Percentiles rank a stretch among this genome's conserved stretches.
These are phyloP conservation scores for Aspergillus ellipticus DNA, from an alignment of 495 filamentous ascomycete species.

Conservation along the genomic window DNA sequence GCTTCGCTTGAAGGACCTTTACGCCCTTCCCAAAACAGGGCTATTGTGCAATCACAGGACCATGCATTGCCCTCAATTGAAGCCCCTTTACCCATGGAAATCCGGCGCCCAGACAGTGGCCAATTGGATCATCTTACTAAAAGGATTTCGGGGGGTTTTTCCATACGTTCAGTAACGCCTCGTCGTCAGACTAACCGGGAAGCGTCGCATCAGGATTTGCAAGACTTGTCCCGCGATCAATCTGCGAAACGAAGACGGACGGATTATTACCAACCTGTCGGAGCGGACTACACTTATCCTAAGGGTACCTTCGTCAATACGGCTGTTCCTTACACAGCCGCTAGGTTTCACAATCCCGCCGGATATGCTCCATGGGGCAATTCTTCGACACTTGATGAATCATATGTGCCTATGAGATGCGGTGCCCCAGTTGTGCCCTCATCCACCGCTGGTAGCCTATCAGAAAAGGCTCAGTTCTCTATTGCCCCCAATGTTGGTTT, in stretches of 20 bases:
- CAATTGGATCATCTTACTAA: slow-evolving; percentile 30
- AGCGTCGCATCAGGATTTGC: slow-evolving; percentile 9
- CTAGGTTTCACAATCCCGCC: slow-evolving; percentile 16
- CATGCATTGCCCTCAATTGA: slow-evolving; percentile 42
- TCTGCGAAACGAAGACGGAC: slow-evolving; percentile 33
- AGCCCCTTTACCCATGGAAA: slow-evolving; percentile 24
- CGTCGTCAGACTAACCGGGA: slow-evolving; percentile 16
- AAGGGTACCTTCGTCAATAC: slow-evolving; percentile 11
- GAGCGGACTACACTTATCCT: slow-evolving; percentile 2
- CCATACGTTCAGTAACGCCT: slow-evolving; percentile 37
- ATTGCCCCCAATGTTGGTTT: slow-evolving; percentile 11
- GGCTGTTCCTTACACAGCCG: slow-evolving; percentile 13
- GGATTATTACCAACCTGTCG: slow-evolving; percentile 20
- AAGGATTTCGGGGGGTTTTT: slow-evolving; percentile 28
- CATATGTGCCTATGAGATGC: slow-evolving; percentile 24
- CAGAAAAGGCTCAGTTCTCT: slow-evolving; percentile 13
- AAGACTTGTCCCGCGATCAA: slow-evolving; percentile 21
- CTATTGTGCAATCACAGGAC: slow-evolving; percentile 26
- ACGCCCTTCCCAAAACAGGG: slow-evolving; percentile 16
- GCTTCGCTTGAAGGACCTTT: slow-evolving; percentile 16
- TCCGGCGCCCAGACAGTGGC: slow-evolving; percentile 22
- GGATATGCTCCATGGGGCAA: slow-evolving; percentile 17
- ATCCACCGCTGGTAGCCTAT: slow-evolving; percentile 14
- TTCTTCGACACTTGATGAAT: slow-evolving; percentile 16
- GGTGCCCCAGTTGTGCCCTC: slow-evolving; percentile 15